Conservation (phyloP, 139 green algal species). For the Chlorella ohadii region DNA sequence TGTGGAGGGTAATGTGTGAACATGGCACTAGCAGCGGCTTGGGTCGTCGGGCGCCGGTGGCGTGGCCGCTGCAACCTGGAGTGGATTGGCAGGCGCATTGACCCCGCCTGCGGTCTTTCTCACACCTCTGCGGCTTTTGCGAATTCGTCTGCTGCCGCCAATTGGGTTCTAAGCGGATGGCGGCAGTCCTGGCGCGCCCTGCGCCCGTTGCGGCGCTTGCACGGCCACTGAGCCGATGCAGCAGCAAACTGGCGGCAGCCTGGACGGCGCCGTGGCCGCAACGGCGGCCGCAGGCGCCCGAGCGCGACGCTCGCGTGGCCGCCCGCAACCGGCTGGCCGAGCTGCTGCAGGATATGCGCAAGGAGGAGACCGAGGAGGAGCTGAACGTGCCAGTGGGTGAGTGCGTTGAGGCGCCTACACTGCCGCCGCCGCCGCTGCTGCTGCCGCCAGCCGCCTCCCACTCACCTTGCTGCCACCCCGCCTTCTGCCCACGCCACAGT, state of each 20-base stretch:
- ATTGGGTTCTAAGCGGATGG: neutral
- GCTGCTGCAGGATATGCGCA: constrained; percentile 1
- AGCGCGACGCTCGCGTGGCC: neutral
- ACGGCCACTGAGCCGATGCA: neutral
- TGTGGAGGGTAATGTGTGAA: too few relatives aligned
- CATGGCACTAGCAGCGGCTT: too few relatives aligned
- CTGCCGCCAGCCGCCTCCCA: neutral
- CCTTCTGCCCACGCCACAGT: constrained; percentile 30
- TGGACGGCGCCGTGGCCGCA: constrained; percentile 21
- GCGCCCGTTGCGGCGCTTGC: neutral
- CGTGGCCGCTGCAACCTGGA: too few relatives aligned
- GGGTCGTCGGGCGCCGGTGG: too few relatives aligned
- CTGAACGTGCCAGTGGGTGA: constrained; percentile 2
- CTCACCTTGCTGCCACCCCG: neutral
- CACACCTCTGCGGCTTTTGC: too few relatives aligned
- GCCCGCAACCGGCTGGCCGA: constrained; percentile 20
- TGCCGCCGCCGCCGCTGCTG: neutral
- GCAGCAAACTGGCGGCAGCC: neutral
- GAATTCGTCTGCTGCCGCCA: too few relatives aligned
- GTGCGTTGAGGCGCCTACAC: neutral
- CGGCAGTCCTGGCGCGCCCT: neutral
- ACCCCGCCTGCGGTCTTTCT: too few relatives aligned
- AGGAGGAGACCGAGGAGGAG: constrained; percentile 11
- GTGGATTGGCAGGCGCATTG: too few relatives aligned
- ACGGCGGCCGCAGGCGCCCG: neutral